Evolutionary conservation across 345 rosid species (phyloP), one percentile per base, ranked within the genome.

Genomic region (Eutrema japonicum): DNA sequence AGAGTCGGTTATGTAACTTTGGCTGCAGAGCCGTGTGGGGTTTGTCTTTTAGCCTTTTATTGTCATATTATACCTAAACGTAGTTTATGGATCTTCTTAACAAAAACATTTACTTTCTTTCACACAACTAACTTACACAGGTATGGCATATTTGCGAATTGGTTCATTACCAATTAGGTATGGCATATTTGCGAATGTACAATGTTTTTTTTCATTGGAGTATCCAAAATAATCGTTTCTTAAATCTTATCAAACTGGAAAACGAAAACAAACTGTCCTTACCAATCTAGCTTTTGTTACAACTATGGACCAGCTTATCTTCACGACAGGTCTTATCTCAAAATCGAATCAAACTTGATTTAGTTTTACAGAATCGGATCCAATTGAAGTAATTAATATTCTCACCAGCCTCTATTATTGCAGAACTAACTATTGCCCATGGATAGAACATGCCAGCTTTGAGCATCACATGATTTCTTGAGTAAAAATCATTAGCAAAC

Each of bases 391-490:
- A 55, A 22, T 22, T 22, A 29, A 56, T 7, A 30, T 22, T 45
- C 54, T 32, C 60, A 71, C 26, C 6, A 38, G 22, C 75, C 52
- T 59, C 67, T 49, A 60, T 60, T 71, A 71, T 32, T 32, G 35
- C 66, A 37, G 3, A 58, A 10, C 40, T 7, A 59, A 49, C 13
- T 4, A 0, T 36, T 37, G 18, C 38, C 70, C 35, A 53, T 43
- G 63, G 33, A 35, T n/a, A 69, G 46, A 57, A 3, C 65, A 46
- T 65, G 71, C 70, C 70, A 72, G 69, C 33, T 53, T 72, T 41
- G 42, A 52, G 16, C 61, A 52, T 41, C 41, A 9, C 16, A 68
- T 18, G 22, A 18, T 18, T 18, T 18, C 22, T 10, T 10, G 45
- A 41, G 45, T 41, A 41, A 41, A 10, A 41, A 10, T 18, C 45